Evolutionary conservation across 2,329 filamentous ascomycete genomes (phyloP), one percentile per base, ranked within the genome.

Genomic region (Dactylella cylindrospora): DNA sequence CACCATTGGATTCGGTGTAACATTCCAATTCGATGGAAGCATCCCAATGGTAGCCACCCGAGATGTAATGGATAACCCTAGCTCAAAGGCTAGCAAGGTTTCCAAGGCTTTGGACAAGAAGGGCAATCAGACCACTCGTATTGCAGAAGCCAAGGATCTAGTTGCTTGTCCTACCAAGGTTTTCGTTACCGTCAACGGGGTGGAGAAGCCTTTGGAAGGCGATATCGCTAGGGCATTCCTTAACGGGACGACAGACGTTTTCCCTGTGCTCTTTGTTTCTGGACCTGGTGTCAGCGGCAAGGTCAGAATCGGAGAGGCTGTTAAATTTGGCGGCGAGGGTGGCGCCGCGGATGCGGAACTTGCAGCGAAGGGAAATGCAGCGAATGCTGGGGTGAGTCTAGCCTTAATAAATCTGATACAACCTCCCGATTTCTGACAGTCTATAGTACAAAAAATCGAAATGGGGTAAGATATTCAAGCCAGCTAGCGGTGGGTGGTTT

Each of bases 41-140:
- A 28, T 62, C 23, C 44, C 57, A 9, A 62, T 62, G 57, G 23
- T 62, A 5, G 29, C 49, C 3, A 62, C 57, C 2, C 43, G 49
- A 43, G 57, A 62, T 39, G 57, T 62, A 3, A 40, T 41, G 5
- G 57, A 62, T 19, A 62, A 54, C 40, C 49, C 57, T n/a, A 54
- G 36, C 20, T 31, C 43, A 1, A 62, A 62, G 32, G 12, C 49
- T 3, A 38, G 36, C n/a, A 49, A 45, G 17, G 22, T 62, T 8
- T 62, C 57, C 25, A 62, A 54, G 13, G 45, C 49, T 9, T 28
- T 62, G 4, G 57, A 62, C 15, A 47, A 32, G 23, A 54, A 40
- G 15, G 57, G 57, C 8, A 62, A 62, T 13, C 51, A 54, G 23
- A 62, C 57, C 3, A 50, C 57, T 2, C 45, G 57, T 20, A 29